Conservation (phyloP, 176 grass and related monocot genomes). For the Triticum monococcum region DNA sequence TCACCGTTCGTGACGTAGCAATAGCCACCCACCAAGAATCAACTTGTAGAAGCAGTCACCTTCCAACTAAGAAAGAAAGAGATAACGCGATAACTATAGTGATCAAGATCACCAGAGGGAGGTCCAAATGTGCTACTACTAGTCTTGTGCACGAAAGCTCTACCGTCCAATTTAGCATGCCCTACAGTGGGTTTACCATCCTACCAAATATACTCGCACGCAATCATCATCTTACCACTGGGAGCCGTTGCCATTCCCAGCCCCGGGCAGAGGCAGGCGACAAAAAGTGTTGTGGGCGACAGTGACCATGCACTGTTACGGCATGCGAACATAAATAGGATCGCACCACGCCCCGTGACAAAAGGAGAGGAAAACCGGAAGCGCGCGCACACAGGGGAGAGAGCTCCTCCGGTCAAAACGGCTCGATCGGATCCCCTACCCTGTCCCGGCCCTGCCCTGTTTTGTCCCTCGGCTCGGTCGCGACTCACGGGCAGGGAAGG, state of each 20-base stretch:
- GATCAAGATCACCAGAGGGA: no score
- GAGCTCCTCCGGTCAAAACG: background rate
- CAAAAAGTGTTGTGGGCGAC: background rate
- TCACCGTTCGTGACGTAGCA: no score
- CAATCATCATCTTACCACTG: no score
- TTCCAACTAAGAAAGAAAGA: no score
- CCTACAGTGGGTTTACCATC: background rate
- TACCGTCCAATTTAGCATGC: no score
- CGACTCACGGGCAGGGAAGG: background rate
- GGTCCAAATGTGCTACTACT: no score
- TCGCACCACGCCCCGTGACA: background rate
- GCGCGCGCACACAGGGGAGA: background rate
- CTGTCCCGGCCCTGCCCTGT: background rate
- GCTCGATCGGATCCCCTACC: no score
- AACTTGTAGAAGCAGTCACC: no score
- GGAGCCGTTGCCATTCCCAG: background rate
- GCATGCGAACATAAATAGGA: background rate
- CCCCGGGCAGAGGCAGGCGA: background rate
- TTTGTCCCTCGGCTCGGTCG: background rate
- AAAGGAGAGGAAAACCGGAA: background rate
- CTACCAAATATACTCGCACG: background rate
- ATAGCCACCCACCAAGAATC: no score
- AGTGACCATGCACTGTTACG: background rate
- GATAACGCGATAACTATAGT: no score
- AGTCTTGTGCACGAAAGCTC: no score